Base-by-base conservation (phyloP, 352 stramenopile species). In the Albugo laibachii region DNA sequence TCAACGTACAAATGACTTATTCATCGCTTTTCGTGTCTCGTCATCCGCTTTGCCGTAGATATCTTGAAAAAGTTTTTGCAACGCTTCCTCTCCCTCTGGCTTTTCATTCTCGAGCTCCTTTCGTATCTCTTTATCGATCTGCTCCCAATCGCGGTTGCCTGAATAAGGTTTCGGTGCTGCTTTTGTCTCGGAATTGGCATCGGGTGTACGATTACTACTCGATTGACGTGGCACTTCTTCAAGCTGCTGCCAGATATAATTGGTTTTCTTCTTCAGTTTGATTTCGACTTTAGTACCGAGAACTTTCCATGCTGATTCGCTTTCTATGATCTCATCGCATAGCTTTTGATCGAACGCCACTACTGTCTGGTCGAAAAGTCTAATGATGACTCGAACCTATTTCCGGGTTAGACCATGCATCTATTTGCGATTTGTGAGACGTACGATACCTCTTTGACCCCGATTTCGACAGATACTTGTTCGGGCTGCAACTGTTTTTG, bases 31-130 rank as follows among this genome's bases (percentile, higher is more conserved):
- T 36, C 81, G 70, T 49, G 84, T 95, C 52, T 83, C 85, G 41
- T 92, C 77, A 52, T 91, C 76, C 13, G 83, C 83, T 56, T 93
- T 93, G 55, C 71, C 63, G 68, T 94, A 95, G 63, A 95, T 95
- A 65, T 95, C 74, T 20, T 64, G 64, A 58, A 95, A 95, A 11
- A 95, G 73, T 48, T 92, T 88, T 48, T 94, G 76, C 66, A 95
- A 80, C 13, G 83, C 83, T 36, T 92, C 83, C 43, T 95, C 83
- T 41, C 83, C 83, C 53, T 95, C 83, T 6, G 81, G 81, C 52
- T 95, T 94, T 45, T 93, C 82, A 5, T 61, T 53, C 46, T 89
- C 75, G 13, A 93, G 58, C 50, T 93, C 76, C 36, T 93, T 66
- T 20, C 56, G 61, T 16, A 94, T 72, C 13, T 62, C 57, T 21